These are phyloP conservation scores for Rhododendron ferrugineum DNA, from an alignment of 148 eudicot genomes.

Conservation along the genomic window DNA sequence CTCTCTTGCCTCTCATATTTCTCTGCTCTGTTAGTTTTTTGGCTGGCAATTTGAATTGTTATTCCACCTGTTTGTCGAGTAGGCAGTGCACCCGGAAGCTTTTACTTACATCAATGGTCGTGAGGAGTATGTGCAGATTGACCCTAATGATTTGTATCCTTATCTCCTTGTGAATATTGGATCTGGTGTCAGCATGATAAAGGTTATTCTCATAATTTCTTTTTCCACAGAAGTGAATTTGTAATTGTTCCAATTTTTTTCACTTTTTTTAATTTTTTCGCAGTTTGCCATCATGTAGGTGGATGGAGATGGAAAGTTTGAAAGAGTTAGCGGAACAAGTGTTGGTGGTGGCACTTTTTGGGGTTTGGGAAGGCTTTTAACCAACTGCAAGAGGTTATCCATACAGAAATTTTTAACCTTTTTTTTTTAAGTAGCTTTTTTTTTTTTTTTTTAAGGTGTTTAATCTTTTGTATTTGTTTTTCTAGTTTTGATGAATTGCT, in stretches of 20 bases:
- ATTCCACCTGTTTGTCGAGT: constrained; percentile 15
- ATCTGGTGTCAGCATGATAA: constrained; percentile 96
- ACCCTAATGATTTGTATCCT: constrained; percentile 82
- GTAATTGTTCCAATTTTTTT: not conserved
- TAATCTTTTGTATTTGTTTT: not conserved
- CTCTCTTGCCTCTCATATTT: not conserved
- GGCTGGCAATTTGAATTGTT: not conserved
- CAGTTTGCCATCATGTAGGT: constrained; percentile 46
- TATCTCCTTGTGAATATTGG: constrained; percentile 97
- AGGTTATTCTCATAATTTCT: constrained; percentile 39
- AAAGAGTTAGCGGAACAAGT: constrained; percentile 96
- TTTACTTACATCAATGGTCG: constrained; percentile 90
- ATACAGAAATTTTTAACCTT: not conserved
- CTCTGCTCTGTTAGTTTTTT: not conserved
- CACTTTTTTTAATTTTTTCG: not conserved
- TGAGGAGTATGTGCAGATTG: constrained; percentile 92
- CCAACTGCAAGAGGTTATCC: constrained; percentile 84
- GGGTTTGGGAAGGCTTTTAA: constrained; percentile 87
- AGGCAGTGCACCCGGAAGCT: constrained; percentile 98
- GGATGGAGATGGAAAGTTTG: constrained; percentile 83
- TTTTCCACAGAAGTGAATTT: not conserved
- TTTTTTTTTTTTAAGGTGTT: not conserved
- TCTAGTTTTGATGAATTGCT: constrained; percentile 86
- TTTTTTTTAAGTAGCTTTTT: not conserved
- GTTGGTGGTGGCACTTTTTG: constrained; percentile 99